Base-by-base conservation (phyloP, 495 filamentous ascomycete species). In the Penicillium nucicola region DNA sequence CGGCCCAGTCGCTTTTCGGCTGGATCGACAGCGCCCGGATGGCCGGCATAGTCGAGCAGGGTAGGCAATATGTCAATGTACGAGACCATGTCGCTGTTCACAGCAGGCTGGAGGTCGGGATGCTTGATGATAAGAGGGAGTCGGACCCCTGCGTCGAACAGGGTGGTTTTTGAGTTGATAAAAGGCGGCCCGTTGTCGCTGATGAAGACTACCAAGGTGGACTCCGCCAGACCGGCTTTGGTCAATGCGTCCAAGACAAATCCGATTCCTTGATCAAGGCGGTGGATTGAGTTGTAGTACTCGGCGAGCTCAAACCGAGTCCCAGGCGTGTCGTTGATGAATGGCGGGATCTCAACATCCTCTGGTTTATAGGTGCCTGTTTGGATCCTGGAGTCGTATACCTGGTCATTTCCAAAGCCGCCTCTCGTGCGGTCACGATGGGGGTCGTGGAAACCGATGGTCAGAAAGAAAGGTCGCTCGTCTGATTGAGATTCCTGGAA, bases 181-280 rank as follows among this genome's bases (percentile, higher is more conserved):
- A 77, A 77, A 1, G 74, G 73, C 1, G 73, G 65, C 0, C 74
- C 74, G 42, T 77, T 77, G 42, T 77, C 74, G 45, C 71, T 75
- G 5, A 69, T 45, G 53, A 77, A 73, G 10, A 77, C 53, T 14
- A 77, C 53, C 0, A 76, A 47, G 1, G 74, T 77, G 34, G 67
- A 61, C 15, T 75, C 55, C 2, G 49, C 41, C 1, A 73, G 38
- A 4, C 64, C 68, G 19, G 38, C 48, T 4, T 55, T 40, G 14
- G 67, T 50, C 20, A 77, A 51, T 20, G 47, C 65, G 0, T 69
- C 58, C 9, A 73, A 33, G 2, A 77, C 63, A 25, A 73, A 53
- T 1, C 71, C 73, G 9, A 76, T 49, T 5, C 74, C 74, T 17
- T 61, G 58, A 46, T 77, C 75, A 10, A 75, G 51, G 0, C 73